phyloP scores from a whole-genome alignment of 352 stramenopile species.

The Pythium monospermum region DNA sequence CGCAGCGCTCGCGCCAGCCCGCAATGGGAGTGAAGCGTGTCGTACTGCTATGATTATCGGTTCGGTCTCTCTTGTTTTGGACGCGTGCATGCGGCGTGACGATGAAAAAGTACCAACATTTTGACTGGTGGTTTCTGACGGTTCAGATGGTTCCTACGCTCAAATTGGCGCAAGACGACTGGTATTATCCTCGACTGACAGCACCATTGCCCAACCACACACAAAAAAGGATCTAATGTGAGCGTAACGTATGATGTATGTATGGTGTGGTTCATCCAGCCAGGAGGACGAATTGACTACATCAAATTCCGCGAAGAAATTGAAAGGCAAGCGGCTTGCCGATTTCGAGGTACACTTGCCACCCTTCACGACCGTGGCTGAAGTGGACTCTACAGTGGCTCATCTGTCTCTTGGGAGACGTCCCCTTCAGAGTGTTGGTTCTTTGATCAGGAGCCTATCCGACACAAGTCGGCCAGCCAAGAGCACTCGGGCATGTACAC shows the following conservation, averaged over 20 bases:
- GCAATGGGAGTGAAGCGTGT: conserved; percentile 17
- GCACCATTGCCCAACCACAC: no score
- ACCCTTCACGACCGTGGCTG: no score
- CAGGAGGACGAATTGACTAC: conserved; percentile 64
- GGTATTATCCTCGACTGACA: no score
- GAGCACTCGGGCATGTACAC: conserved; percentile 43
- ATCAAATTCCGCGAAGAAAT: conserved; percentile 58
- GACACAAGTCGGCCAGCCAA: conserved; percentile 32
- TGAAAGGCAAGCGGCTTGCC: conserved; percentile 35
- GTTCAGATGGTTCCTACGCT: conserved; percentile 13
- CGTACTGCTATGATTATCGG: conserved; percentile 67
- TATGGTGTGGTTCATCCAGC: conserved; percentile 4
- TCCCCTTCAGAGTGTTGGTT: conserved; percentile 89
- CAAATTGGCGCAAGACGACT: conserved; percentile 11
- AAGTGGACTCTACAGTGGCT: no score
- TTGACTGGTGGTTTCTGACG: conserved; percentile 2
- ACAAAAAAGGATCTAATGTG: no score
- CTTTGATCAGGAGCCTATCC: conserved; percentile 73
- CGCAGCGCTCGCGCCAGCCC: neutral
- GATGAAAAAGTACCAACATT: neutral
- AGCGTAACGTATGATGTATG: no score
- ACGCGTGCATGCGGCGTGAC: neutral
- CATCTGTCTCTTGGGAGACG: no score
- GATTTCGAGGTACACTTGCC: conserved; percentile 60
- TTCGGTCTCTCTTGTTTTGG: conserved; percentile 14